These are phyloP conservation scores for Neurospora discreta DNA, from an alignment of 495 filamentous ascomycete species.

Conservation along the genomic window DNA sequence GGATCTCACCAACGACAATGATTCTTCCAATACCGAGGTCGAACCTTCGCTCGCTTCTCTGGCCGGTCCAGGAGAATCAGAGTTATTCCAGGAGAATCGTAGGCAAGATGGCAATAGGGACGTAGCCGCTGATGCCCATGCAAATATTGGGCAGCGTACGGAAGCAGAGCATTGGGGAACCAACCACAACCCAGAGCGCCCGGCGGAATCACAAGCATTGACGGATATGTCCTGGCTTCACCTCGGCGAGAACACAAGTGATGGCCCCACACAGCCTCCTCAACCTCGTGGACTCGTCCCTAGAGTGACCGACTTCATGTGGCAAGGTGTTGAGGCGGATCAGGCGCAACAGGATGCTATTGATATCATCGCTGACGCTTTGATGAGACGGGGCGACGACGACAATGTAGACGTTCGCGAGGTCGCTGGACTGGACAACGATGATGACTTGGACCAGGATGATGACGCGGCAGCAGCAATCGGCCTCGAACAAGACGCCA, in stretches of 20 bases:
- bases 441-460: conserved; percentile 30
- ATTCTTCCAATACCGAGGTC: not conserved
- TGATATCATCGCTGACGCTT: conserved; percentile 18
- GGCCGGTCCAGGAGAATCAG: not conserved
- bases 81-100: not conserved
- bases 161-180: not conserved
- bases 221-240: not conserved
- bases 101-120: not conserved
- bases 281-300: conserved; percentile 25
- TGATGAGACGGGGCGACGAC: conserved; percentile 8
- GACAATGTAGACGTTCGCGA: conserved; percentile 27
- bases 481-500: conserved; percentile 35
- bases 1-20: not conserved
- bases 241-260: not conserved
- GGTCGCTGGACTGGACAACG: conserved; percentile 8
- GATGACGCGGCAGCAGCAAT: conserved; percentile 29
- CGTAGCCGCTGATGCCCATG: not conserved
- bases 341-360: conserved; percentile 25
- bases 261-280: not conserved
- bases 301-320: conserved; percentile 40
- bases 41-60: not conserved
- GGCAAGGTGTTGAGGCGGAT: conserved; percentile 22
- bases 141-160: not conserved
- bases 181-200: not conserved
- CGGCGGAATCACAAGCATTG: not conserved